Base-by-base conservation (phyloP, 169 alveolate genomes). In the Babesia ovata region DNA sequence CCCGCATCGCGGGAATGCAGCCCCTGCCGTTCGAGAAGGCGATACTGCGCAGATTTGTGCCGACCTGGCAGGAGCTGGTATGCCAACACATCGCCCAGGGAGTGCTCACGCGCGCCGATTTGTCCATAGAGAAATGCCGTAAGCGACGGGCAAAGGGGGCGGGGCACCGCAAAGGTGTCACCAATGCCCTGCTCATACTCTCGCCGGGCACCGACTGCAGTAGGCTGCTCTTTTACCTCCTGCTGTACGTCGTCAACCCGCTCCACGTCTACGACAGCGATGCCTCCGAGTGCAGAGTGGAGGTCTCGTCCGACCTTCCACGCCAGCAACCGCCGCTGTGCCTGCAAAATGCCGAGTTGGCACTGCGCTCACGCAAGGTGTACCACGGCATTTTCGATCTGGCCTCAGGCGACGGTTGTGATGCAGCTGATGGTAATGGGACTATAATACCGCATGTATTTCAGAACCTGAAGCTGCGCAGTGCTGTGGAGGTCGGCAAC, bases 1-100 rank as follows among this genome's bases (percentile, higher is more conserved):
- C 56, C 26, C 70, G 39, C 44, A 11, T 12, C 21, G 39, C 39
- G 13, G 61, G n/a, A n/a, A 83, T 83, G 90, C 71, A 60, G 29
- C 90, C 90, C 8, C 63, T 83, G 56, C 72, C 76, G 45, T 83
- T 39, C 48, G 90, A 83, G 69, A 83, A 83, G 86, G 85, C 66
- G 28, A 67, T 75, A 36, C 70, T 83, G 45, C 61, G 86, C 36
- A 73, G 86, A 33, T 33, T 63, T 14, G 82, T 83, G 33, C 85
- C 85, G 22, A 74, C 90, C 39, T 83, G 90, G 90, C 52, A 75
- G 67, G 90, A 73, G 60, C 53, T 75, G 50, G 19, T 73, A 36
- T 60, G 85, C 60, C 42, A 42, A 33, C 39, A 74, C 33, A 70
- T 61, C 63, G 84, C 9, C 19, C 45, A 33, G 56, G 72, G 75